Percentiles rank a stretch among this genome's conserved stretches.
phyloP scores from a whole-genome alignment of 305 asterid genomes.

The Solanum aculeatissimum region DNA sequence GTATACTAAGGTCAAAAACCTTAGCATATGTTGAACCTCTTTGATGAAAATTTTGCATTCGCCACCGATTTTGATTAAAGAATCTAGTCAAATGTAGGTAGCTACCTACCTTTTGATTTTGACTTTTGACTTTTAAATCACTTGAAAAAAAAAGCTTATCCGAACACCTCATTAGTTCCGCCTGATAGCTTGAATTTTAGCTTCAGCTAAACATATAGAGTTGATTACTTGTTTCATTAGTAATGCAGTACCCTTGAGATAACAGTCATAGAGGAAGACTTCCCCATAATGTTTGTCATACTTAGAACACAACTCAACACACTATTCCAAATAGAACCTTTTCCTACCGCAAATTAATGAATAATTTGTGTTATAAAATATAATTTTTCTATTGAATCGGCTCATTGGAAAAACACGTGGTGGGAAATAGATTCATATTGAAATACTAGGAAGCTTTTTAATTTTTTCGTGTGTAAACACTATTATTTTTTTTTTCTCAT shows the following conservation, averaged over 20 bases:
- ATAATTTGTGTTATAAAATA: too few relatives aligned
- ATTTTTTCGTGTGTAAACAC: background rate
- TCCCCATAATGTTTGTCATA: background rate
- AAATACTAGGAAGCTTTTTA: too few relatives aligned
- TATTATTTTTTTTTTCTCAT: background rate
- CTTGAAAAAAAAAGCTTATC: too few relatives aligned
- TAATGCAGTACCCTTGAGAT: background rate
- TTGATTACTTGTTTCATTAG: background rate
- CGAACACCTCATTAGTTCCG: too few relatives aligned
- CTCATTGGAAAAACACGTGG: background rate
- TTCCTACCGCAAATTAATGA: too few relatives aligned
- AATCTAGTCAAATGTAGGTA: too few relatives aligned
- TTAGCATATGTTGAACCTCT: too few relatives aligned
- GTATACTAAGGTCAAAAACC: too few relatives aligned
- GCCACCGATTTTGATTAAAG: too few relatives aligned
- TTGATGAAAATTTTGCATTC: too few relatives aligned
- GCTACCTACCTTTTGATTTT: too few relatives aligned
- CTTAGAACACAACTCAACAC: background rate
- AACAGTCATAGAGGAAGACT: background rate
- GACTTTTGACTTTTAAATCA: too few relatives aligned
- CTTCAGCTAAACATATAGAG: background rate
- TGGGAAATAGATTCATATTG: background rate
- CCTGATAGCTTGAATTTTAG: background rate
- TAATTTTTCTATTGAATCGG: background rate
- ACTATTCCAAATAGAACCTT: background rate